Percentiles rank a stretch among this genome's conserved stretches.
phyloP scores from a whole-genome alignment of 108 stramenopile species.

The Pinguiococcus pyrenoidosus region DNA sequence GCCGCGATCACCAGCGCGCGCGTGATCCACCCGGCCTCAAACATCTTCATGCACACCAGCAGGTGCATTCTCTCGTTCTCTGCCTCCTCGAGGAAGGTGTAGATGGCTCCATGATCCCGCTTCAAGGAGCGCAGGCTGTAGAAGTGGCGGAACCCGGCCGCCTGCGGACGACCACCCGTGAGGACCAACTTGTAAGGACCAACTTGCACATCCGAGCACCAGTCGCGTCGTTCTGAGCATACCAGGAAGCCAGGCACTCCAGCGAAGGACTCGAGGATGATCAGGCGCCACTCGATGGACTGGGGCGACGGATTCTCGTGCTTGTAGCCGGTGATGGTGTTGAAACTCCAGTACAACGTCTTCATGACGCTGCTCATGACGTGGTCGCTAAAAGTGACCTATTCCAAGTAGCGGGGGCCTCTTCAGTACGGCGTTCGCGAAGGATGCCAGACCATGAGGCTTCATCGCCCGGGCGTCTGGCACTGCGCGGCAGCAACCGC shows the following conservation, averaged over 20 bases:
- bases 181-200: too few species aligned
- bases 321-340: conserved; percentile 11
- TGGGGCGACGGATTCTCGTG: background rate
- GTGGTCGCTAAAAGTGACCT: background rate
- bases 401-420: too few species aligned
- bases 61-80: conserved; percentile 97
- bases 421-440: too few species aligned
- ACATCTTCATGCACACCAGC: conserved; percentile 63
- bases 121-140: conserved; percentile 69
- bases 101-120: conserved; percentile 68
- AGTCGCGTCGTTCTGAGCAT: conserved; percentile 58
- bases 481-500: too few species aligned
- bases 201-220: too few species aligned
- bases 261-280: conserved; percentile 11
- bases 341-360: conserved; percentile 6
- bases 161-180: too few species aligned
- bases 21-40: conserved; percentile 47
- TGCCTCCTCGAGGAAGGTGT: conserved; percentile 88
- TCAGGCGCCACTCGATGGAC: conserved; percentile 13
- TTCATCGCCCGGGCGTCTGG: too few species aligned
- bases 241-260: conserved; percentile 23
- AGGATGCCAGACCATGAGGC: too few species aligned
- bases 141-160: too few species aligned
- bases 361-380: conserved; percentile 1
- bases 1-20: conserved; percentile 54